Evolutionary conservation across 306 rosid species (phyloP).

Genomic region (Trifolium fragiferum): DNA sequence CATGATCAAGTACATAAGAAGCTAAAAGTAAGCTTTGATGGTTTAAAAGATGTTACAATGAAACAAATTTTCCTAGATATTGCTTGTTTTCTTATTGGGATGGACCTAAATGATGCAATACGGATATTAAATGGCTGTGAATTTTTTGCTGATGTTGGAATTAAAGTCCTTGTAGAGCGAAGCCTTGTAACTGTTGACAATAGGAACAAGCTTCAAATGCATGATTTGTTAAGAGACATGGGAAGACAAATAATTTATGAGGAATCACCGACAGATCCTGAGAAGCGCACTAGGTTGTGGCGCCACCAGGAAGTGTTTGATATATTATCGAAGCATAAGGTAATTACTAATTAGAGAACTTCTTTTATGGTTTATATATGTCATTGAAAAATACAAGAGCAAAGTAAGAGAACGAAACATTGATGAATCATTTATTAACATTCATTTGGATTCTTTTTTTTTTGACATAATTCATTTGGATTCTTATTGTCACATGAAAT

Average conservation of each 20-base stretch:
- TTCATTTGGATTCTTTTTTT: neutral
- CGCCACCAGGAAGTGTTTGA: neutral
- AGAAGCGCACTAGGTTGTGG: conserved; percentile 31
- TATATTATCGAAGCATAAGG: neutral
- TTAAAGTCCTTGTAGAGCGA: conserved; percentile 12
- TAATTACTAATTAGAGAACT: conserved; percentile 21
- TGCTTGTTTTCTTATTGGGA: conserved; percentile 25
- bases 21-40: conserved; percentile 8
- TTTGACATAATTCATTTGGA: neutral
- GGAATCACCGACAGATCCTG: neutral
- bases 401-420: neutral
- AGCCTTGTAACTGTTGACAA: neutral
- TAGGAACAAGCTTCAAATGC: conserved; percentile 32
- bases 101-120: neutral
- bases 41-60: neutral
- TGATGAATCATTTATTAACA: neutral
- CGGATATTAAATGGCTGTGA: conserved; percentile 28
- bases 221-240: conserved; percentile 28
- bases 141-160: neutral
- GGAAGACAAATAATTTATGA: conserved; percentile 38
- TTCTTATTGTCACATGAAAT: neutral
- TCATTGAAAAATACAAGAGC: too few relatives aligned
- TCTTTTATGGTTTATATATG: neutral
- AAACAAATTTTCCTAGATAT: conserved; percentile 16
- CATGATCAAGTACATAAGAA: neutral